Base-by-base conservation (phyloP, 2,329 filamentous ascomycete species). In the Thelonectria rubi region DNA sequence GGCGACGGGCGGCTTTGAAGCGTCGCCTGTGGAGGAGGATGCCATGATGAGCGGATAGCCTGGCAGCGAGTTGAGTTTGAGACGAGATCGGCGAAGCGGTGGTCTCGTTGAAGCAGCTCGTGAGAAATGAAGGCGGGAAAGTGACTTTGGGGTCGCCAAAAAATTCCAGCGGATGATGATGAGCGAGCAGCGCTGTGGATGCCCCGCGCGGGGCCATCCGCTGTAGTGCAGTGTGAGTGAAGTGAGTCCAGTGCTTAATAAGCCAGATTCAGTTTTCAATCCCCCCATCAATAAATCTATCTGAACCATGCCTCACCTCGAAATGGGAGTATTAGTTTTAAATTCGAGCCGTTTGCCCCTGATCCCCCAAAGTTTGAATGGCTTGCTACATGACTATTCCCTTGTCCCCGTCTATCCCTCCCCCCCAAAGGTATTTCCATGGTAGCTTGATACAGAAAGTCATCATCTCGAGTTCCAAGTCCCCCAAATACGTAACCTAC, bases 1-100 rank as follows among this genome's bases (percentile, higher is more conserved):
- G 64, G 92, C 87, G 47, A 92, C 89, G 42, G 93, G 91, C 65
- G 70, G 70, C 54, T 91, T 69, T 5, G 69, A 55, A 15, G 75
- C 68, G 72, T 62, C 21, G 71, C 63, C 57, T 30, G 72, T 69
- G 3, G 74, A 69, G 39, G 78, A 71, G 14, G 76, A 75, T 24
- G 76, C 74, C 77, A 79, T 78, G 7, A 45, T 58, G 49, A 9
- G 18, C 32, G 24, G 15, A 26, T 15, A 12, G 8, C 20, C 30
- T 47, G 12, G 2, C 21, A 30, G 26, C 5, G 21, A 47, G 20
- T 17, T 47, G 18, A n/a, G 15, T 21, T 17, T 30, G 24, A 12
- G 24, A 17, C 15, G 45, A 24, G 15, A 30, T 4, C 7, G 45
- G 8, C 3, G 45, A 32, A 15, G 14, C 8, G 45, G 45, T 9